These are phyloP conservation scores for Emydomyces testavorans DNA, from an alignment of 2,329 filamentous ascomycete genomes.

Conservation along the genomic window DNA sequence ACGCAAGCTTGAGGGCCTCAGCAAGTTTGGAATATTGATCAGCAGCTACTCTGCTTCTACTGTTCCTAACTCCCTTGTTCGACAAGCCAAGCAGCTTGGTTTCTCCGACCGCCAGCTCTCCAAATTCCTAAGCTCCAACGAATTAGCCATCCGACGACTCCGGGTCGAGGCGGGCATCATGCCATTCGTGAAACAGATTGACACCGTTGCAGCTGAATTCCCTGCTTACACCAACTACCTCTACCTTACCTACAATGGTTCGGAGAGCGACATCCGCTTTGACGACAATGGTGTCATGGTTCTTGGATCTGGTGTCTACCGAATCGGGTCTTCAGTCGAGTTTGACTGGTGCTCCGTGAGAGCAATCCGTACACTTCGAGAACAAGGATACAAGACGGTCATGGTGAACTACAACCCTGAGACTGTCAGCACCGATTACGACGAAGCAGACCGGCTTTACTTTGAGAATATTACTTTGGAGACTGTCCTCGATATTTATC, in stretches of 20 bases:
- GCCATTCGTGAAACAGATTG: constrained; percentile 93
- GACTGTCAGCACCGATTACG: constrained; percentile 80
- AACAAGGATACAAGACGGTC: constrained; percentile 78
- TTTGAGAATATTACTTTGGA: constrained; percentile 93
- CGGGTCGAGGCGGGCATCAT: constrained; percentile 76
- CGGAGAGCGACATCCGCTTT: constrained; percentile 71
- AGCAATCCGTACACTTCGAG: constrained; percentile 78
- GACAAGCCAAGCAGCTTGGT: constrained; percentile 81
- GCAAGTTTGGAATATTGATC: constrained; percentile 76
- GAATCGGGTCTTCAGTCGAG: constrained; percentile 94
- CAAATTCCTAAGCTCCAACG: constrained; percentile 88
- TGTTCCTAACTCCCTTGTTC: constrained; percentile 54
- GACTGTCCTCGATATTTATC: constrained; percentile 84
- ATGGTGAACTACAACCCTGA: constrained; percentile 96
- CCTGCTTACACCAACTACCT: constrained; percentile 91
- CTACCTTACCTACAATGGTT: constrained; percentile 90
- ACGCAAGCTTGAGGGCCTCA: constrained; percentile 78
- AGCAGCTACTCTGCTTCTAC: constrained; percentile 56
- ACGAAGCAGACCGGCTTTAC: constrained; percentile 87
- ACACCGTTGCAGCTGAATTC: constrained; percentile 95
- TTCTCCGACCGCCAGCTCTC: constrained; percentile 91
- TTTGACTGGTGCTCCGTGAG: constrained; percentile 99
- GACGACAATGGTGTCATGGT: constrained; percentile 93
- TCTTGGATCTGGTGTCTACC: constrained; percentile 86
- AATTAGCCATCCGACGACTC: constrained; percentile 73